These are phyloP conservation scores for Thalia dealbata DNA, from an alignment of 176 grass and related monocot genomes.

Conservation along the genomic window DNA sequence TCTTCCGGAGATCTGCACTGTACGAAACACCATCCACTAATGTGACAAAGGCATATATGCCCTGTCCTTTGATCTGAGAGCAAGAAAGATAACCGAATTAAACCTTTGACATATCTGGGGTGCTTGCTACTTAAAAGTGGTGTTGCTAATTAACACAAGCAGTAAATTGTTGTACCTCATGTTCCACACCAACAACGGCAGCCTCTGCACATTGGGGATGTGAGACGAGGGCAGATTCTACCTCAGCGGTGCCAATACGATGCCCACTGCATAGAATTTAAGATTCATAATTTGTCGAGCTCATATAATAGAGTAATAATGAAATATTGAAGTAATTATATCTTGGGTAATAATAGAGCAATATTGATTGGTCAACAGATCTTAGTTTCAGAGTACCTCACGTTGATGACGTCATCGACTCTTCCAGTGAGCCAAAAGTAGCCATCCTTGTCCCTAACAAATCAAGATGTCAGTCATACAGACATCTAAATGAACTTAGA, in stretches of 20 bases:
- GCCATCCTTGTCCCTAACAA: slow-evolving; percentile 79
- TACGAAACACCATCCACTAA: slow-evolving; percentile 81
- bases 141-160: not conserved
- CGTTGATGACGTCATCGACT: slow-evolving; percentile 98
- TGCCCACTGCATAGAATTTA: slow-evolving; percentile 49
- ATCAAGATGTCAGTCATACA: slow-evolving; percentile 6
- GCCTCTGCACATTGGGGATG: slow-evolving; percentile 90
- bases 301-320: slow-evolving; percentile 3
- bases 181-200: slow-evolving; percentile 87
- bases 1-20: slow-evolving; percentile 82
- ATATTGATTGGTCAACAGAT: not conserved
- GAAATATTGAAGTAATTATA: not conserved
- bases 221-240: slow-evolving; percentile 90
- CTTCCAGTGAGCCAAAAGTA: slow-evolving; percentile 94
- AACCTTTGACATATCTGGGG: not conserved
- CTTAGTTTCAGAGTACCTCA: slow-evolving; percentile 48
- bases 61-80: slow-evolving; percentile 87
- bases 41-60: slow-evolving; percentile 91
- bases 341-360: not conserved
- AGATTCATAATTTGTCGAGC: not conserved
- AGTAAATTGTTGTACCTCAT: slow-evolving; percentile 51
- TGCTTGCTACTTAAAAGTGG: not conserved
- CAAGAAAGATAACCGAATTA: not conserved
- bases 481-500: not conserved
- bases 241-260: slow-evolving; percentile 93